Evolutionary conservation across 2,329 filamentous ascomycete species (phyloP), one percentile per base, ranked within the genome.

Genomic region (Laburnicola sp.): DNA sequence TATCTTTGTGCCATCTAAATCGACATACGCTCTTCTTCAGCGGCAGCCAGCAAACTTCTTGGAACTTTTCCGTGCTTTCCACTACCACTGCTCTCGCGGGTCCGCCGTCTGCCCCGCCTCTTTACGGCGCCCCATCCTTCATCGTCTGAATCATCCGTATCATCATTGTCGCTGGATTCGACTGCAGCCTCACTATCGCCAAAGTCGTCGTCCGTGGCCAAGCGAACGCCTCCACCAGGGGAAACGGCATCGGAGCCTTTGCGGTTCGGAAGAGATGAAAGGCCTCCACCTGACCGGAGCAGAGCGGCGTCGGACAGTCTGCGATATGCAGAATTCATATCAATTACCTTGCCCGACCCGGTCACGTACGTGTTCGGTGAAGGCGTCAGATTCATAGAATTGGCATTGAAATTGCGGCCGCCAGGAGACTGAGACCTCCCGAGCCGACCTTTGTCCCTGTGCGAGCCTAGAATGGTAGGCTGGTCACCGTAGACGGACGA

Each of bases 21-120:
- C 9, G 40, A 59, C 87, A 66, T 79, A 89, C 90, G 82, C 69
- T 93, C 89, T 78, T 91, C 86, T 67, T 93, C 87, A 0, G 86
- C 86, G 5, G 87, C 88, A 34, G 86, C 88, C 46, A 92, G 75
- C 49, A 91, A 71, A 63, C 86, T 90, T 66, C 79, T 75, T 0
- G 80, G 76, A 60, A 56, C 72, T 66, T 57, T 50, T 6, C 65
- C 66, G 59, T 66, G 60, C 59, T 70, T 68, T 50, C 64, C 67
- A 60, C 72, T 74, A 56, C 65, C 57, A 22, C 60, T 66, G 11
- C 65, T 62, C 27, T 63, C 63, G 53, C 72, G 65, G 38, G 66
- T 73, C 38, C 71, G 70, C 58, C 69, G 65, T 53, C 73, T 57
- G 57, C 76, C 74, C 51, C 75, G 65, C 44, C 69, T 53, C 48